phyloP scores from a whole-genome alignment of 768 basidiomycete genomes.

The Podaxis sp. region DNA sequence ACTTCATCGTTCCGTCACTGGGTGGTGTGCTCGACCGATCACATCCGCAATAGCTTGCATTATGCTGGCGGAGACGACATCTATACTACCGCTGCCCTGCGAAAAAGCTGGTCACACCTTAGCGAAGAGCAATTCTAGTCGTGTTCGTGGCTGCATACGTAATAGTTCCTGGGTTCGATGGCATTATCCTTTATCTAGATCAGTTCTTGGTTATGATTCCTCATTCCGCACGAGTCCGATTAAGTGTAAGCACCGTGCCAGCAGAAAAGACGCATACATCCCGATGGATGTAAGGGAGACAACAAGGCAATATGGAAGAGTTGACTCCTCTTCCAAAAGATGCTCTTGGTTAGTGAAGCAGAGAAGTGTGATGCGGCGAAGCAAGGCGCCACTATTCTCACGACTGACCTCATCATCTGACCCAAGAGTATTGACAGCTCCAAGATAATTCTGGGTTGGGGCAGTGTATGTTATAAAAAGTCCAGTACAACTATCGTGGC shows the following conservation, averaged over 20 bases:
- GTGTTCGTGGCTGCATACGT: not conserved
- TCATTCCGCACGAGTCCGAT: not conserved
- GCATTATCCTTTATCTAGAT: not conserved
- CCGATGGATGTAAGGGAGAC: slow-evolving; percentile 16
- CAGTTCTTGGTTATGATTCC: not conserved
- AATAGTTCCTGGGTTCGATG: not conserved
- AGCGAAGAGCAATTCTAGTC: not conserved
- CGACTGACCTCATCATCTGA: slow-evolving; percentile 36
- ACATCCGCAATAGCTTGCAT: not conserved
- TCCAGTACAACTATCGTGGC: slow-evolving; percentile 1
- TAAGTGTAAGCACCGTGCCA: not conserved
- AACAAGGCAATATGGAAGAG: slow-evolving; percentile 44
- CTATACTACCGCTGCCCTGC: too few relatives aligned
- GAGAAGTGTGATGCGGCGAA: slow-evolving; percentile 59
- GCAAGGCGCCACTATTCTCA: slow-evolving; percentile 50
- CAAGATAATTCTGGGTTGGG: slow-evolving; percentile 9
- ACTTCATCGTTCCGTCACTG: not conserved
- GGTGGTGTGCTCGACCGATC: not conserved
- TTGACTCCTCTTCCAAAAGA: slow-evolving; percentile 41
- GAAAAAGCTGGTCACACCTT: not conserved
- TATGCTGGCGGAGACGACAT: too few relatives aligned
- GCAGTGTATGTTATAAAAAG: slow-evolving; percentile 11
- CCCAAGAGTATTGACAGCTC: slow-evolving; percentile 12
- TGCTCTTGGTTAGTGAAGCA: slow-evolving; percentile 44
- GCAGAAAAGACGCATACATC: slow-evolving; percentile 6